These are phyloP conservation scores for Hirschioporus abietinus DNA, from an alignment of 768 basidiomycete genomes.

Conservation along the genomic window DNA sequence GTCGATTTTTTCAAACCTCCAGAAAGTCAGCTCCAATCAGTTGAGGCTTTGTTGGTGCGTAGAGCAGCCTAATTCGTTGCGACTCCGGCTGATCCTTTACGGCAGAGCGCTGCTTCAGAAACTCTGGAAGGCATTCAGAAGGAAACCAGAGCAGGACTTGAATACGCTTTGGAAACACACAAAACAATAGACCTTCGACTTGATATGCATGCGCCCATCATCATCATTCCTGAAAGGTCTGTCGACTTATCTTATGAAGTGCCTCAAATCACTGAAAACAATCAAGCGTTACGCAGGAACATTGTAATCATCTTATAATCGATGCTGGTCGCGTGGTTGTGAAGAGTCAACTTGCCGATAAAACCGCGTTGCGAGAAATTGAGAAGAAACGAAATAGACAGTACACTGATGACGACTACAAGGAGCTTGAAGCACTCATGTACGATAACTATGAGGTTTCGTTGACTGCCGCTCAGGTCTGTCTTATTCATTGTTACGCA, in stretches of 20 bases:
- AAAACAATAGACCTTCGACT: slow-evolving; percentile 96
- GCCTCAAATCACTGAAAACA: neutral
- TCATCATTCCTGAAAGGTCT: slow-evolving; percentile 81
- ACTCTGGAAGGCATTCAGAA: slow-evolving; percentile 91
- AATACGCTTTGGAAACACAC: slow-evolving; percentile 88
- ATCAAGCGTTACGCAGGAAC: slow-evolving; percentile 31
- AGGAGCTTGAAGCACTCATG: slow-evolving; percentile 84
- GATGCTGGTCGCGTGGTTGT: slow-evolving; percentile 97
- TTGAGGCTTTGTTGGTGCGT: slow-evolving; percentile 83
- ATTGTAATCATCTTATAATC: slow-evolving; percentile 82
- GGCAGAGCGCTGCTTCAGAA: slow-evolving; percentile 82
- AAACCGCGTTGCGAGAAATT: slow-evolving; percentile 70
- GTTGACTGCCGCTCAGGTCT: slow-evolving; percentile 86
- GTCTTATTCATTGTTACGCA: slow-evolving; percentile 11
- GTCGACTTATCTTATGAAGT: neutral
- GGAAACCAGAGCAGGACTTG: slow-evolving; percentile 90
- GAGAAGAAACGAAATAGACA: slow-evolving; percentile 78
- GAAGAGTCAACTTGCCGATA: slow-evolving; percentile 83
- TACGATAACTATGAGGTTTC: slow-evolving; percentile 86
- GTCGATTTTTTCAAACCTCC: slow-evolving; percentile 92
- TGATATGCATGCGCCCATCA: slow-evolving; percentile 95
- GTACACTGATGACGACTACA: slow-evolving; percentile 85
- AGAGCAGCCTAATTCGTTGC: slow-evolving; percentile 6
- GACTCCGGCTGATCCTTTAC: slow-evolving; percentile 5
- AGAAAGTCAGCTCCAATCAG: slow-evolving; percentile 89